Percentiles rank a stretch among this genome's conserved stretches.
Conservation (phyloP, 179 eudicot species). For the Beta lomatogona region DNA sequence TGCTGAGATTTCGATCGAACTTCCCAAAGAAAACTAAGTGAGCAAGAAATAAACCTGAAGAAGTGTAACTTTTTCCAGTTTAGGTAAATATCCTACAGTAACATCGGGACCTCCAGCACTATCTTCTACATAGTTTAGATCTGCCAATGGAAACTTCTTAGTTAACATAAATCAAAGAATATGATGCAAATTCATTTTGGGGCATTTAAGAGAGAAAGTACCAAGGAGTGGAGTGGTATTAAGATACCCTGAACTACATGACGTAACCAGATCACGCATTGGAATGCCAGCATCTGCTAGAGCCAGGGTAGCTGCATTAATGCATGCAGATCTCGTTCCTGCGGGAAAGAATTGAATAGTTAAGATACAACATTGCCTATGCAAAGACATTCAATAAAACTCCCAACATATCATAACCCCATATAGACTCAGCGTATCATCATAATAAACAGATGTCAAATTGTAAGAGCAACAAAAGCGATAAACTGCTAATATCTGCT, state of each 20-base stretch:
- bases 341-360: constrained; percentile 9
- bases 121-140: constrained; percentile 88
- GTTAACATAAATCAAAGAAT: not conserved
- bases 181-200: not conserved
- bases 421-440: not conserved
- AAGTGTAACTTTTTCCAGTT: constrained; percentile 84
- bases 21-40: too few relatives aligned
- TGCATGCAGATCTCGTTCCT: constrained; percentile 99
- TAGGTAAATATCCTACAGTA: constrained; percentile 84
- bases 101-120: constrained; percentile 99
- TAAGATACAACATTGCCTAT: not conserved
- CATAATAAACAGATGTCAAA: not conserved
- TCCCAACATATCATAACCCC: not conserved
- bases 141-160: constrained; percentile 36
- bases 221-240: constrained; percentile 87
- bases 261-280: constrained; percentile 89
- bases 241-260: constrained; percentile 92
- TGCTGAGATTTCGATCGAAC: too few relatives aligned
- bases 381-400: not conserved
- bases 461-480: not conserved
- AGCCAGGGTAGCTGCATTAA: constrained; percentile 97
- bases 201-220: constrained; percentile 27
- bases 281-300: constrained; percentile 99
- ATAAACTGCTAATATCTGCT: not conserved
- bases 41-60: constrained; percentile 61